phyloP scores from a whole-genome alignment of 2,329 filamentous ascomycete species.

The Neoarthrinium moseri region DNA sequence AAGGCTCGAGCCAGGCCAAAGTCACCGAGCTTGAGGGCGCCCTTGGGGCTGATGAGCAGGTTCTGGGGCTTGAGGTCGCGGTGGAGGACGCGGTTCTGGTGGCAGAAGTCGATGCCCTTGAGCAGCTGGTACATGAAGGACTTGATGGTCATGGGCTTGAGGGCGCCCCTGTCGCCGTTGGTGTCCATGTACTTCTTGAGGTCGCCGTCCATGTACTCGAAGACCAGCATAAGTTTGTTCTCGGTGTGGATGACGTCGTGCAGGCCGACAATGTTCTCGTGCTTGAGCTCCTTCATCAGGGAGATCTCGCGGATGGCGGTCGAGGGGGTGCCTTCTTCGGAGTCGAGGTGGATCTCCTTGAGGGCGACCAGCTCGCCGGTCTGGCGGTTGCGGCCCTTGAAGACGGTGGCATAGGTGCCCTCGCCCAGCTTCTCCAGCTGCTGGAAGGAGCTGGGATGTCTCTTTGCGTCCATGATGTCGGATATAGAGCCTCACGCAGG shows the following conservation, averaged over 20 bases:
- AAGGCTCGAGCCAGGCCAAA: constrained; percentile 94
- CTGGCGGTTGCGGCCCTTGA: constrained; percentile 96
- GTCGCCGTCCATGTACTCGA: constrained; percentile 98
- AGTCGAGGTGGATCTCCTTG: constrained; percentile 98
- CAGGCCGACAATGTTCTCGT: constrained; percentile 95
- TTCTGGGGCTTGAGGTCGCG: constrained; percentile 97
- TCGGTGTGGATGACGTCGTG: constrained; percentile 99
- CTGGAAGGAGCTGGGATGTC: constrained; percentile 96
- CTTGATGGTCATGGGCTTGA: constrained; percentile 91
- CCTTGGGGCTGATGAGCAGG: constrained; percentile 89
- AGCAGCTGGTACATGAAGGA: constrained; percentile 99
- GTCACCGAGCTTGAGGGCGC: constrained; percentile 87
- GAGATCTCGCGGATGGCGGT: constrained; percentile 98
- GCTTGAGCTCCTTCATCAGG: constrained; percentile 98
- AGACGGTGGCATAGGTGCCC: constrained; percentile 98
- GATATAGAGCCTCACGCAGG: too few relatives aligned
- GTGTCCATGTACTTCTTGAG: constrained; percentile 99
- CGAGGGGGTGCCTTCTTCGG: constrained; percentile 94
- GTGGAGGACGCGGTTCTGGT: constrained; percentile 94
- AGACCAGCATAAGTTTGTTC: constrained; percentile 99
- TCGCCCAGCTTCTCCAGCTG: constrained; percentile 98
- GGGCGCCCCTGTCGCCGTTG: constrained; percentile 80
- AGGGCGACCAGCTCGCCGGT: constrained; percentile 95
- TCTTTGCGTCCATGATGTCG: constrained; percentile 77
- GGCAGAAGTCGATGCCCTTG: constrained; percentile 94